These are phyloP conservation scores for Corylus heterophylla DNA, from an alignment of 306 rosid species.

Conservation along the genomic window DNA sequence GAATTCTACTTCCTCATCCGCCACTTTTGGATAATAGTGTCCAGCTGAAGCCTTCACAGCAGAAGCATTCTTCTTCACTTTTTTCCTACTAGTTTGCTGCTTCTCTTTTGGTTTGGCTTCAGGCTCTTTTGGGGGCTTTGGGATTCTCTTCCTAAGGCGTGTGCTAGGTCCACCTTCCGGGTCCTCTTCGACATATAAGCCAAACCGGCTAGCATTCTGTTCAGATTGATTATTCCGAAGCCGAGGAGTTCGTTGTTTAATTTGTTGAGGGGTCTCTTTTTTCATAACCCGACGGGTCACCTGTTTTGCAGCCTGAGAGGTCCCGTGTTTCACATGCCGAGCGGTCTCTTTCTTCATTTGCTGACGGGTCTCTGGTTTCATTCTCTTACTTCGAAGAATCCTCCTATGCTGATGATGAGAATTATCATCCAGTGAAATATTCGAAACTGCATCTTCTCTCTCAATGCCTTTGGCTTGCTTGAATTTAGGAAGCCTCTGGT, in stretches of 20 bases:
- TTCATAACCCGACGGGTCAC: slow-evolving; percentile 40
- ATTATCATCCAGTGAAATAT: slow-evolving; percentile 39
- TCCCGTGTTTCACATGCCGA: slow-evolving; percentile 39
- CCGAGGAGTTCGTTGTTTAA: slow-evolving; percentile 46
- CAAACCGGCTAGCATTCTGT: slow-evolving; percentile 34
- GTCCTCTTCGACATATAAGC: slow-evolving; percentile 54
- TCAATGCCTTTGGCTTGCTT: slow-evolving; percentile 52
- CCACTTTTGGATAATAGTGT: slow-evolving; percentile 35
- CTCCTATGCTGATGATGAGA: slow-evolving; percentile 49
- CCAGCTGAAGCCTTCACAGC: slow-evolving; percentile 50
- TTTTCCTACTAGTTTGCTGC: slow-evolving; percentile 55
- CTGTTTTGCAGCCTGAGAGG: slow-evolving; percentile 45
- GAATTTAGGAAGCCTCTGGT: slow-evolving; percentile 48
- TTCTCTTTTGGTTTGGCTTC: slow-evolving; percentile 54
- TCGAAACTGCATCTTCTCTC: slow-evolving; percentile 46
- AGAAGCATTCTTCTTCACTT: slow-evolving; percentile 51
- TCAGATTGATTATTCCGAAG: slow-evolving; percentile 40
- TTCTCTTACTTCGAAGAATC: slow-evolving; percentile 57
- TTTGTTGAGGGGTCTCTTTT: slow-evolving; percentile 43
- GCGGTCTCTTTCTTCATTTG: slow-evolving; percentile 51
- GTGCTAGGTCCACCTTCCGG: slow-evolving; percentile 86
- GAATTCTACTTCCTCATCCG: slow-evolving; percentile 62
- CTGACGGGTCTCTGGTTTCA: slow-evolving; percentile 43
- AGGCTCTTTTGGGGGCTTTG: slow-evolving; percentile 45
- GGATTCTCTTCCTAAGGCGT: slow-evolving; percentile 77